Percentiles rank a stretch among this genome's conserved stretches.
Conservation (phyloP, 176 grass and related monocot species). For the Carex pumila region DNA sequence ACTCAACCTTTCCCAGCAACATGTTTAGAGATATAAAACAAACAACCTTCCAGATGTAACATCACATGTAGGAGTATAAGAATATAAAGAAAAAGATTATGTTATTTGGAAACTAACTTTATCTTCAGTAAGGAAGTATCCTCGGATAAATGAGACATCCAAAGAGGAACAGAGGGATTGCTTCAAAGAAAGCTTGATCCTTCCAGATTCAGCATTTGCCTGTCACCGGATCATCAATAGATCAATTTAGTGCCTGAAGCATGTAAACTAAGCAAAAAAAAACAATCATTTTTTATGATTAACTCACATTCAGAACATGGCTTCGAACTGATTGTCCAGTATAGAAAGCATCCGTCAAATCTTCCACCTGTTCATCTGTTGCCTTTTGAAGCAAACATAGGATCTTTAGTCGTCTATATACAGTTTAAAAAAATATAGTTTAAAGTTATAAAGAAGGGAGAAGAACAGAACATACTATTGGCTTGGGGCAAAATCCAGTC, state of each 20-base stretch:
- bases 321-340: slow-evolving; percentile 77
- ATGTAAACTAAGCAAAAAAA: background rate
- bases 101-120: slow-evolving; percentile 37
- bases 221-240: slow-evolving; percentile 19
- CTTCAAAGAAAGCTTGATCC: slow-evolving; percentile 80
- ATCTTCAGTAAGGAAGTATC: slow-evolving; percentile 75
- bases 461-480: slow-evolving; percentile 58
- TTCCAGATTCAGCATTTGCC: slow-evolving; percentile 63
- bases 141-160: slow-evolving; percentile 73
- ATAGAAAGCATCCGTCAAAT: slow-evolving; percentile 59
- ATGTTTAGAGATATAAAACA: slow-evolving; percentile 11
- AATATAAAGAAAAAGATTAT: background rate
- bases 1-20: background rate
- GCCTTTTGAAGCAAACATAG: slow-evolving; percentile 54
- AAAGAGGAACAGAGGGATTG: slow-evolving; percentile 74
- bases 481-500: slow-evolving; percentile 89
- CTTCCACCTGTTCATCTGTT: slow-evolving; percentile 57
- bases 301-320: slow-evolving; percentile 68
- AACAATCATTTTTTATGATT: background rate
- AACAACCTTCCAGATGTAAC: slow-evolving; percentile 5
- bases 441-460: background rate
- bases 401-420: background rate
- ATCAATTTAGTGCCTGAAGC: background rate
- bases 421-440: background rate
- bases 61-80: background rate